A percentile compares a stretch with the other conserved stretches of the same genome.
phyloP scores from a whole-genome alignment of 352 stramenopile species.

The Pythium angustatum region DNA sequence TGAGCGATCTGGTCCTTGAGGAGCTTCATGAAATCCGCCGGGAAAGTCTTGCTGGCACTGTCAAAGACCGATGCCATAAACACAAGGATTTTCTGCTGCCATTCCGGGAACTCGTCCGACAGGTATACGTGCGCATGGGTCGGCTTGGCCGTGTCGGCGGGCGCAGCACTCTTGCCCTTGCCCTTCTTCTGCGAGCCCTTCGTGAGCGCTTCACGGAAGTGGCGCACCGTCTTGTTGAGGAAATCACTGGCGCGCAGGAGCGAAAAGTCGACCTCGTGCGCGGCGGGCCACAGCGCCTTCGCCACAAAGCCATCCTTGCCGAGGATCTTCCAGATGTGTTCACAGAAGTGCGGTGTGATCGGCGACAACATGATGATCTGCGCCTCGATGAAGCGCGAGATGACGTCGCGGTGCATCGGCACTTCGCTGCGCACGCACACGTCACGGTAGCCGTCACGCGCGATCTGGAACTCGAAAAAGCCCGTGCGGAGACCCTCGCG shows the following conservation, averaged over 20 bases:
- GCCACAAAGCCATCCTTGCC: slow-evolving; percentile 92
- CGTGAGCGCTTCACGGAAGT: slow-evolving; percentile 86
- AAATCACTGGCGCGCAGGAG: slow-evolving; percentile 93
- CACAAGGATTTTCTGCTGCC: slow-evolving; percentile 83
- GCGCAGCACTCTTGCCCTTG: slow-evolving; percentile 90
- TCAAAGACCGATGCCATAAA: slow-evolving; percentile 71
- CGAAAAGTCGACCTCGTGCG: slow-evolving; percentile 90
- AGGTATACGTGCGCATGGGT: slow-evolving; percentile 88
- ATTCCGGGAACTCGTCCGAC: slow-evolving; percentile 81
- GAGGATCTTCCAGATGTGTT: slow-evolving; percentile 93
- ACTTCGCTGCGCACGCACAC: slow-evolving; percentile 87
- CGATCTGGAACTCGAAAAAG: slow-evolving; percentile 99
- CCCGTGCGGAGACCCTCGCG: slow-evolving; percentile 97
- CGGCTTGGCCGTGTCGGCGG: slow-evolving; percentile 83
- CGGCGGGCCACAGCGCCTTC: slow-evolving; percentile 84
- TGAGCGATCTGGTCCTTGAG: slow-evolving; percentile 75
- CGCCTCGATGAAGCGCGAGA: slow-evolving; percentile 93
- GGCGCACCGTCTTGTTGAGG: slow-evolving; percentile 90
- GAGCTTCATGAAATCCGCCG: slow-evolving; percentile 85
- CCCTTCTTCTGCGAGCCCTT: slow-evolving; percentile 79
- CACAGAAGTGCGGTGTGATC: slow-evolving; percentile 95
- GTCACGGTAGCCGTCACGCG: slow-evolving; percentile 97
- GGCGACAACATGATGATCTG: slow-evolving; percentile 95
- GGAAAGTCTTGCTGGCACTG: slow-evolving; percentile 63
- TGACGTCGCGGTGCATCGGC: slow-evolving; percentile 92